Conservation (phyloP, 805 yeast genomes). For the Wickerhamiella australiensis region DNA sequence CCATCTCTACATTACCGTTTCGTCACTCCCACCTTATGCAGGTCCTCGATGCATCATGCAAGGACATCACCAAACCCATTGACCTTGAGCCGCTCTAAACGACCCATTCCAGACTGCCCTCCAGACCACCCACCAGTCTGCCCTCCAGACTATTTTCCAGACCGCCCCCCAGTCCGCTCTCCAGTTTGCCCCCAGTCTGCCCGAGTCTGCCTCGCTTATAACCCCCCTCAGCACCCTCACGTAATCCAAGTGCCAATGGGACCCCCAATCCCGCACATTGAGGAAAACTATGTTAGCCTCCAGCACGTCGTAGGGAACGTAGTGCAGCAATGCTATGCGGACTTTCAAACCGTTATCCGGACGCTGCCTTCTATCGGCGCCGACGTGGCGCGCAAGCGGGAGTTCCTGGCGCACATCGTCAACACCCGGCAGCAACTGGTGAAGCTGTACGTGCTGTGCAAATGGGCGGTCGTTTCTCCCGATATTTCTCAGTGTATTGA, state of each 20-base stretch:
- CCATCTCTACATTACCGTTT: too few species aligned
- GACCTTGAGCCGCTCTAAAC: not conserved
- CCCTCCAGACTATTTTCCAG: too few species aligned
- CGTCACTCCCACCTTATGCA: too few species aligned
- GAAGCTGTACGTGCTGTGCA: slow-evolving; percentile 69
- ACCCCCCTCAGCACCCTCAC: slow-evolving; percentile 1
- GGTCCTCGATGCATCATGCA: not conserved
- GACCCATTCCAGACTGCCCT: too few species aligned
- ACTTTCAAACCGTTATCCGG: slow-evolving; percentile 48
- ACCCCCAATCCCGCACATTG: slow-evolving; percentile 51
- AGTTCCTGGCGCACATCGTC: slow-evolving; percentile 56
- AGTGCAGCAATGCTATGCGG: slow-evolving; percentile 50
- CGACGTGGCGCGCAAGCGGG: slow-evolving; percentile 54
- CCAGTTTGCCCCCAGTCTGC: too few species aligned
- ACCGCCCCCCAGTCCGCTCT: too few species aligned
- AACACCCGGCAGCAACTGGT: slow-evolving; percentile 70
- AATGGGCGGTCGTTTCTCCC: slow-evolving; percentile 71
- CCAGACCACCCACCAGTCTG: too few species aligned
- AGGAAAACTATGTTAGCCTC: slow-evolving; percentile 56
- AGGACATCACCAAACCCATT: too few species aligned
- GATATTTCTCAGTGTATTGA: slow-evolving; percentile 71
- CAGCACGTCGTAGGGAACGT: slow-evolving; percentile 46
- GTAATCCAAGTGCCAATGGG: slow-evolving; percentile 3
- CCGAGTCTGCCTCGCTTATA: too few species aligned
- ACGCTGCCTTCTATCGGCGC: slow-evolving; percentile 44